Conservation (phyloP, 1,284 basidiomycete species). For the Uromyces viciae-fabae region DNA sequence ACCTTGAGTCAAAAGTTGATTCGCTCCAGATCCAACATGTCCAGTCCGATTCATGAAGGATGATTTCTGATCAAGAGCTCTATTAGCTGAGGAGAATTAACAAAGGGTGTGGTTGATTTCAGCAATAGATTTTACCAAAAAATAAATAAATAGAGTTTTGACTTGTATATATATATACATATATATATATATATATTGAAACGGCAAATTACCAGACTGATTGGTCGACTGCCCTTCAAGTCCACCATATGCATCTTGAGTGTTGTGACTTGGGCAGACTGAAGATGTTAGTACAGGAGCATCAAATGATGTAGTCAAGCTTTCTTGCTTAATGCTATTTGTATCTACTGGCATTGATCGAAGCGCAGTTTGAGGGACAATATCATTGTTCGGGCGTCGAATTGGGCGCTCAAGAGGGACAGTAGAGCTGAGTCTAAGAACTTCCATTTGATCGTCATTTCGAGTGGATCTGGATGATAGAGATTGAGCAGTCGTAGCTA, state of each 20-base stretch:
- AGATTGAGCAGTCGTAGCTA: constrained; percentile 4
- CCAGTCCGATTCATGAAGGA: no score
- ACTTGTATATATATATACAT: no score
- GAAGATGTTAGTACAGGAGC: neutral
- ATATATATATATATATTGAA: no score
- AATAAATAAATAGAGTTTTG: no score
- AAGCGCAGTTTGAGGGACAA: neutral
- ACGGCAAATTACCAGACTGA: neutral
- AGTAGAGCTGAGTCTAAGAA: neutral
- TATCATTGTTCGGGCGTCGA: constrained; percentile 9
- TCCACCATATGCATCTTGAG: constrained; percentile 23
- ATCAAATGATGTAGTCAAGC: neutral
- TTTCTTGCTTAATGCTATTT: neutral
- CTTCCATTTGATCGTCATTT: neutral
- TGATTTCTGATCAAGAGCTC: no score
- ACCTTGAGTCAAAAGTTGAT: no score
- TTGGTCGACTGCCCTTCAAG: neutral
- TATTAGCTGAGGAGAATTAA: no score
- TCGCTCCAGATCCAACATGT: no score
- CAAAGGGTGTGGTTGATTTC: no score
- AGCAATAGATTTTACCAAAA: no score
- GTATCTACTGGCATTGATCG: constrained; percentile 14
- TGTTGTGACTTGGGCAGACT: neutral
- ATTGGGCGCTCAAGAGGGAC: constrained; percentile 1
- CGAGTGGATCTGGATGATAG: neutral